phyloP scores from a whole-genome alignment of 1,284 basidiomycete genomes.

The Exobasidium cylindrosporum region DNA sequence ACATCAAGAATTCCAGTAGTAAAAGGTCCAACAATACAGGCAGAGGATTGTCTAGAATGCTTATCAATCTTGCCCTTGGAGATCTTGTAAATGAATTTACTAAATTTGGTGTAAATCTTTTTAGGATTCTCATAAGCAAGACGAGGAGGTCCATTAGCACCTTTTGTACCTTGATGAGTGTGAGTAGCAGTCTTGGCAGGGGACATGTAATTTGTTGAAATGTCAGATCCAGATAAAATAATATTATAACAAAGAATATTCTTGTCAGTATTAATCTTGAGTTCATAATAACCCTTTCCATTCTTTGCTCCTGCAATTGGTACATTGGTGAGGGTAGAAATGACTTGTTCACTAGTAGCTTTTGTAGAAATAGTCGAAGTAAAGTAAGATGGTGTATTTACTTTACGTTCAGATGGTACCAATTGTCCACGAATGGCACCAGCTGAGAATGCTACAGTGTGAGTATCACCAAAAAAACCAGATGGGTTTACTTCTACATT shows the following conservation, averaged over 20 bases:
- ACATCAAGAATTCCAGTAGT: slow-evolving; percentile 20
- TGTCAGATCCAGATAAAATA: slow-evolving; percentile 19
- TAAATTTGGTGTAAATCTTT: slow-evolving; percentile 5
- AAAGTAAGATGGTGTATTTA: slow-evolving; percentile 16
- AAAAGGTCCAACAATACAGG: slow-evolving; percentile 25
- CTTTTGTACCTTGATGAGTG: slow-evolving; percentile 52
- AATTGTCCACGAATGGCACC: slow-evolving; percentile 57
- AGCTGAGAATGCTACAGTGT: slow-evolving; percentile 29
- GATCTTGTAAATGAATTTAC: not conserved
- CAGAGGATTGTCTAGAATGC: not conserved
- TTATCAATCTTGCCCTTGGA: slow-evolving; percentile 10
- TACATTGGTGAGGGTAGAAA: slow-evolving; percentile 10
- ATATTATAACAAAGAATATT: slow-evolving; percentile 37
- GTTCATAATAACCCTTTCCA: slow-evolving; percentile 15
- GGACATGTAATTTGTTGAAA: slow-evolving; percentile 49
- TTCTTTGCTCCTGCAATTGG: slow-evolving; percentile 12
- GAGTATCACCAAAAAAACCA: slow-evolving; percentile 26
- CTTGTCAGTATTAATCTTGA: slow-evolving; percentile 21
- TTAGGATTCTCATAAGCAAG: slow-evolving; percentile 24
- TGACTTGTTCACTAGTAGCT: slow-evolving; percentile 17
- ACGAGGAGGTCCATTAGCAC: slow-evolving; percentile 54
- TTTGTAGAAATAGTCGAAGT: slow-evolving; percentile 13
- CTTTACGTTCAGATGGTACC: slow-evolving; percentile 18
- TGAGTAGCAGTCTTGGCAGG: slow-evolving; percentile 56
- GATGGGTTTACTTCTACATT: slow-evolving; percentile 19